Conservation (phyloP, 2,329 filamentous ascomycete genomes). For the Chaetoscypha palmicola region DNA sequence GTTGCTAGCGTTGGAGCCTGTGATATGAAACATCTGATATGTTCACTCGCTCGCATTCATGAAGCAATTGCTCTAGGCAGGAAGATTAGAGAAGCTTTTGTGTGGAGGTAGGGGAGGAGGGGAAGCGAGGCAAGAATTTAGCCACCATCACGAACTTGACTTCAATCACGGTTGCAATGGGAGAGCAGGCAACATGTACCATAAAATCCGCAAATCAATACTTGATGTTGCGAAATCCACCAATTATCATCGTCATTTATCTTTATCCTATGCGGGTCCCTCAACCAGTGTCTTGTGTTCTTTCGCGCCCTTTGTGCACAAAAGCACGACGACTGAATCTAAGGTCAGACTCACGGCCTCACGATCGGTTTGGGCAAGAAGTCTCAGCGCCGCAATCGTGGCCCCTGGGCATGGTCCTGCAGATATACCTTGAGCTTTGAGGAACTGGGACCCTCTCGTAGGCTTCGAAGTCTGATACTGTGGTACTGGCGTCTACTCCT, state of each 20-base stretch:
- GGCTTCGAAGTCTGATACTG: constrained; percentile 38
- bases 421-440: constrained; percentile 33
- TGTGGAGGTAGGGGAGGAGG: too few species aligned
- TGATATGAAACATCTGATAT: constrained; percentile 9
- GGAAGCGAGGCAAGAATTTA: too few species aligned
- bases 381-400: constrained; percentile 1
- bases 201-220: too few species aligned
- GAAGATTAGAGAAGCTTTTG: too few species aligned
- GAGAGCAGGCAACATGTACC: too few species aligned
- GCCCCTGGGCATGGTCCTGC: constrained; percentile 38
- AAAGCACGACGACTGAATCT: constrained; percentile 1
- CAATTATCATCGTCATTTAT: too few species aligned
- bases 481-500: constrained; percentile 38
- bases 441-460: constrained; percentile 36
- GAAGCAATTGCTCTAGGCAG: too few species aligned
- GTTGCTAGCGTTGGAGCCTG: constrained; percentile 21
- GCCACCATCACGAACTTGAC: too few species aligned
- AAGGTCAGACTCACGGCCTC: neutral
- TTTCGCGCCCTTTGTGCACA: constrained; percentile 3
- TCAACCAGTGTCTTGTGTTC: too few species aligned
- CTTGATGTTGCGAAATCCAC: too few species aligned
- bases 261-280: too few species aligned
- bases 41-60: neutral
- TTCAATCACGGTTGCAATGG: too few species aligned
- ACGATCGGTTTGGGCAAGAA: neutral